A percentile compares a stretch with the other conserved stretches of the same genome.
These are phyloP conservation scores for Chlorencoelia australis DNA, from an alignment of 2,329 filamentous ascomycete genomes.

Conservation along the genomic window DNA sequence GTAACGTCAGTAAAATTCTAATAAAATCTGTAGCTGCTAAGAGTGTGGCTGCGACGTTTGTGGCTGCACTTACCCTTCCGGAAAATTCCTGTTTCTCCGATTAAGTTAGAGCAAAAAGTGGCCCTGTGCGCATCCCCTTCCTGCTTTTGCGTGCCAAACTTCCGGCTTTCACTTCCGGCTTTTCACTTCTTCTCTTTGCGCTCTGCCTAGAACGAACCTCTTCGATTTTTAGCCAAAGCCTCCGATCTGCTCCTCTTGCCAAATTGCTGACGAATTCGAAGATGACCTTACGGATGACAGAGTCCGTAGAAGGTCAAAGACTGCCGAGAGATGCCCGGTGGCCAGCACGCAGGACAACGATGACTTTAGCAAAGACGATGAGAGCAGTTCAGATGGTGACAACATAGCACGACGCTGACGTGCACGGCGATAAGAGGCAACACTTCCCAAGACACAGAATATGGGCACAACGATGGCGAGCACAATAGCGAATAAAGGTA, in stretches of 20 bases:
- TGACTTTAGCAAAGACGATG: conserved; percentile 11
- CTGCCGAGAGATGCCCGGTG: conserved; percentile 9
- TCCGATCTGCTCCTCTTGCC: conserved; percentile 8
- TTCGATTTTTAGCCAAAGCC: conserved; percentile 10
- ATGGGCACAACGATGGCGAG: conserved; percentile 6
- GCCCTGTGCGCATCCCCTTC: no score
- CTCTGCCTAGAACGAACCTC: conserved; percentile 9
- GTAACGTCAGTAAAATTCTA: conserved; percentile 9
- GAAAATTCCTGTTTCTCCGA: conserved; percentile 6
- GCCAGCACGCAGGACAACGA: conserved; percentile 12
- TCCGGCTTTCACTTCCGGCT: conserved; percentile 10
- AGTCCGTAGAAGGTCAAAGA: conserved; percentile 8
- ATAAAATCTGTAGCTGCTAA: conserved; percentile 8
- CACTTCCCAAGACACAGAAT: conserved; percentile 9
- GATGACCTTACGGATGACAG: conserved; percentile 15
- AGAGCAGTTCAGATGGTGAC: conserved; percentile 11
- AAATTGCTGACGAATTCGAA: conserved; percentile 14
- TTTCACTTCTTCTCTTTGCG: conserved; percentile 7
- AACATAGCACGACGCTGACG: conserved; percentile 7
- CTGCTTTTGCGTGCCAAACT: no score
- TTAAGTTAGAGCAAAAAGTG: no score
- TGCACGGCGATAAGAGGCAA: conserved; percentile 11
- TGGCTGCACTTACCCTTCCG: neutral
- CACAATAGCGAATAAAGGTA: conserved; percentile 8
- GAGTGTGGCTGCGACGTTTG: conserved; percentile 2